A percentile compares a stretch with the other conserved stretches of the same genome.
Conservation (phyloP, 192 early-diverging fungal species). For the Rhizophagus sp. region DNA sequence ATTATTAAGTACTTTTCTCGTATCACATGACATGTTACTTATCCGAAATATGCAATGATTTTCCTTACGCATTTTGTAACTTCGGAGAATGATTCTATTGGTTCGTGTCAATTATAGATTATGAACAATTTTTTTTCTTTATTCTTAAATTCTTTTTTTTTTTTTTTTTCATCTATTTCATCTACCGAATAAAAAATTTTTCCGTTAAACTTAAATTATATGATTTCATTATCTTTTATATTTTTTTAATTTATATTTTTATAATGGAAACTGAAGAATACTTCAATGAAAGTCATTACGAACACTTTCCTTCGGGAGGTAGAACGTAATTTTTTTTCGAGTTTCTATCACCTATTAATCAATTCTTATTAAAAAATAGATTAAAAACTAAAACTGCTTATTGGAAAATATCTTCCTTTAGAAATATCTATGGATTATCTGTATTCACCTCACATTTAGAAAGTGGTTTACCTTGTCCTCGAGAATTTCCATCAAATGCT, state of each 20-base stretch:
- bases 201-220: neutral
- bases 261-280: neutral
- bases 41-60: too few relatives aligned
- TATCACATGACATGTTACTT: too few relatives aligned
- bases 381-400: neutral
- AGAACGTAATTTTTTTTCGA: neutral
- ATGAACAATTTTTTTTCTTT: neutral
- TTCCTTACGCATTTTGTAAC: too few relatives aligned
- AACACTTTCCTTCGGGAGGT: neutral
- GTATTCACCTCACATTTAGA: neutral
- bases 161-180: neutral
- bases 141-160: neutral
- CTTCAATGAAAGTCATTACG: neutral
- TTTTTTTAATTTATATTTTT: neutral
- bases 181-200: neutral
- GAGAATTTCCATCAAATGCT: slow-evolving; percentile 12
- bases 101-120: neutral
- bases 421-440: neutral
- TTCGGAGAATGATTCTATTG: too few relatives aligned
- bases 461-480: neutral
- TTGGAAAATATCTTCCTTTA: neutral
- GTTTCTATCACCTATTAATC: neutral
- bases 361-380: neutral
- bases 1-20: too few relatives aligned
- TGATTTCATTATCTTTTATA: neutral